phyloP scores from a whole-genome alignment of 441 rosid genomes.

The Kokia cookei region DNA sequence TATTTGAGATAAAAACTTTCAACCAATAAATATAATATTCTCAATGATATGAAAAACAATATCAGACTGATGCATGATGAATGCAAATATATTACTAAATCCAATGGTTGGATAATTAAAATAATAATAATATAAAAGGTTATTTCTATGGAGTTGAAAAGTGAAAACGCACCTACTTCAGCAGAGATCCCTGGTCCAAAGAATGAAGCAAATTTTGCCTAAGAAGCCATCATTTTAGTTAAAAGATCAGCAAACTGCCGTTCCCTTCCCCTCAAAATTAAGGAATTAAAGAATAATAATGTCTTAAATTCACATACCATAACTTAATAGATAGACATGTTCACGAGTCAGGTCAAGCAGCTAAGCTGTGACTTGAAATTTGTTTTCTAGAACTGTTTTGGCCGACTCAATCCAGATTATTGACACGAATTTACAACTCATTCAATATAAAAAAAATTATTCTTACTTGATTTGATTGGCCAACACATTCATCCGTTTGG shows the following conservation, averaged over 20 bases:
- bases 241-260: constrained; percentile 2
- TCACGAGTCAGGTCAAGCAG: too few species aligned
- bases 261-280: neutral
- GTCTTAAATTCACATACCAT: neutral
- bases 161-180: constrained; percentile 60
- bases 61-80: neutral
- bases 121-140: neutral
- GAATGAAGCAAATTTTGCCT: constrained; percentile 91
- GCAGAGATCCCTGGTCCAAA: constrained; percentile 86
- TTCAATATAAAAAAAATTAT: too few species aligned
- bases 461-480: too few species aligned
- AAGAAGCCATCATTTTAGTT: constrained; percentile 13
- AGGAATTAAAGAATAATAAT: neutral
- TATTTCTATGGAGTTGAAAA: neutral
- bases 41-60: too few species aligned
- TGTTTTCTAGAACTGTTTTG: too few species aligned
- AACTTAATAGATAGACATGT: too few species aligned
- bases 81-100: too few species aligned
- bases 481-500: too few species aligned
- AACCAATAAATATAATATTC: neutral
- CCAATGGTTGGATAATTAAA: neutral
- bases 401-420: too few species aligned
- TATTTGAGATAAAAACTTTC: neutral
- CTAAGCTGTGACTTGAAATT: too few species aligned
- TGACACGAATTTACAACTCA: too few species aligned